Evolutionary conservation across 208 protist genomes (phyloP), one percentile per base, ranked within the genome.

Genomic region (Trypanosoma boissoni): DNA sequence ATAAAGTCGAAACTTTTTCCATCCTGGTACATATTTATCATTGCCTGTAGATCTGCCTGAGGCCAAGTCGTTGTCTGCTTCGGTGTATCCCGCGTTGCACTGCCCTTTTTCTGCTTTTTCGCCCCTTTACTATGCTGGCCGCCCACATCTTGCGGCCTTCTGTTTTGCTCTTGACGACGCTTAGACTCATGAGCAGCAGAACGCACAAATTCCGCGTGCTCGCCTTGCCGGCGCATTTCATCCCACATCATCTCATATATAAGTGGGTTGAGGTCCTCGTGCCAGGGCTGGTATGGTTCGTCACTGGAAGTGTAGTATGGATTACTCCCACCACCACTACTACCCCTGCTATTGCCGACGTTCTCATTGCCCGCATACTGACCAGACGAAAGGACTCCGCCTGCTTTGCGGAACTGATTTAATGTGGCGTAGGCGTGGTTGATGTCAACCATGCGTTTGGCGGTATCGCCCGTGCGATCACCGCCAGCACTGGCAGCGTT

Each of bases 1-100:
- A 95, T 95, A 68, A 95, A 95, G 10, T 95, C 88, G 56, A 95
- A 95, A 63, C 88, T 95, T 53, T 91, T 92, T 10, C 88, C 88
- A 57, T 95, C 88, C 59, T 91, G 80, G 58, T 95, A 95, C 88
- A 95, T 95, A 59, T 95, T 85, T 34, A 89, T 60, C 59, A 95
- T 78, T 16, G 88, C 88, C 49, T 80, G 68, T 27, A 91, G 49
- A 58, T 92, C 83, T 20, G 68, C 70, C 46, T 89, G 78, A 2
- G 72, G 66, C 85, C 88, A 95, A 28, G 74, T 90, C 8, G 76
- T 86, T 2, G 79, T 86, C 36, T 76, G 67, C 32, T 68, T 63
- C 20, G 45, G 55, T 8, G 16, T 32, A 16, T 59, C 59, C 23
- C 48, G 45, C 43, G 28, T 12, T 55, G 18, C 34, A 31, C 14